Base-by-base conservation (phyloP, 1,139 yeast genomes). In the Candida dubliniensis region DNA sequence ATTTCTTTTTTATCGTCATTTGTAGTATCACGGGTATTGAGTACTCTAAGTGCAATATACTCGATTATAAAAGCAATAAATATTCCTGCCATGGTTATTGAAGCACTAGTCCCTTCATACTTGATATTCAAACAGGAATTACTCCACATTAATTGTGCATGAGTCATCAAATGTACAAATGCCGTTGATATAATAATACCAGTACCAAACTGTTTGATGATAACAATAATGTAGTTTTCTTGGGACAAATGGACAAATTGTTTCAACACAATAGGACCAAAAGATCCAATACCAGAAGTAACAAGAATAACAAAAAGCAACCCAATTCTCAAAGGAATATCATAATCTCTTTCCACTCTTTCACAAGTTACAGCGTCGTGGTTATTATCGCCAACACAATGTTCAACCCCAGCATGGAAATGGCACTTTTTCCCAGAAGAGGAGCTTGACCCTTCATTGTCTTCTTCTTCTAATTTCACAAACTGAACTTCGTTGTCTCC, bases 321-420 rank as follows among this genome's bases (percentile, higher is more conserved):
- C 14, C 66, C 61, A 29, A 67, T 59, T 34, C 73, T 50, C 8
- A 63, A 57, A 2, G 55, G 57, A 45, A 64, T 66, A 42, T 62
- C 50, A 46, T 54, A 64, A 41, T 53, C 48, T 35, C 59, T 57
- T 8, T 57, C 61, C 6, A 50, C 44, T 7, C 43, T 40, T 48
- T 66, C 64, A 33, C 57, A 50, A 4, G 41, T 39, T 24, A 33
- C 25, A 4, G 31, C 43, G 23, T 54, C 57, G n/a, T 13, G 32
- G 32, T 30, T 30, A 11, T 14, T 39, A 31, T 44, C 50, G 8
- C 43, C 56, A 1, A 58, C 60, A 51, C 73, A 67, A 52, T 67
- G 73, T 46, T 67, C 73, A 6, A 67, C 72, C 10, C 73, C 73
- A 31, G 71, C 73, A 49, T 67, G 73, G 54, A 64, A 67, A 47